These are phyloP conservation scores for Pyricularia grisea DNA, from an alignment of 2,329 filamentous ascomycete genomes.

Conservation along the genomic window DNA sequence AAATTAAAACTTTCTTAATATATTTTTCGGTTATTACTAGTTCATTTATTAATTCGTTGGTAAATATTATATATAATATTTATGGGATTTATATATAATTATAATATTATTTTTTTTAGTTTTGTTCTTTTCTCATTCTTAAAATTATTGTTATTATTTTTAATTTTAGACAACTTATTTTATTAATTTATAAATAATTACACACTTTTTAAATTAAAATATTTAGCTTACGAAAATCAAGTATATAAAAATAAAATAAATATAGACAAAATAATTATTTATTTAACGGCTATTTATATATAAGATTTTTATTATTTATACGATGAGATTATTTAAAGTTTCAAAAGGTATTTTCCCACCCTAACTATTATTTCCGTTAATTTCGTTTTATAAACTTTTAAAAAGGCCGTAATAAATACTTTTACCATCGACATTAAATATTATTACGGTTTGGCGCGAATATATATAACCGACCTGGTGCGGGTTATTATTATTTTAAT, in stretches of 20 bases:
- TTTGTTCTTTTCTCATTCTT: too few species aligned
- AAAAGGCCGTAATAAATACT: too few species aligned
- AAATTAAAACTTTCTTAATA: neutral
- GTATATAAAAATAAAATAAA: neutral
- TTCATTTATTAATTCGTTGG: neutral
- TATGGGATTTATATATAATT: too few species aligned
- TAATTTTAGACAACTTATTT: neutral
- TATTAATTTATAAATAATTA: neutral
- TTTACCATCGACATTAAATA: too few species aligned
- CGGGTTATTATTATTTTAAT: too few species aligned
- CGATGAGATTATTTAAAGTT: too few species aligned
- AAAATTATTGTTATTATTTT: neutral
- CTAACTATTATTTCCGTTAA: too few species aligned
- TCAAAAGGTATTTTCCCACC: too few species aligned
- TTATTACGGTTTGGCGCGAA: too few species aligned
- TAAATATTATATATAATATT: neutral
- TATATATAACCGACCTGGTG: too few species aligned
- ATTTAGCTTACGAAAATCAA: neutral
- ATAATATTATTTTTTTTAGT: too few species aligned
- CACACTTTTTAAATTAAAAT: neutral
- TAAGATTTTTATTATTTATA: neutral
- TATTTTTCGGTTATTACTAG: neutral
- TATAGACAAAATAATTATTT: neutral
- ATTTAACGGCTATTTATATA: neutral
- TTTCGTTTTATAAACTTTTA: too few species aligned